These are phyloP conservation scores for Crassisporium funariophilum DNA, from an alignment of 768 basidiomycete genomes.

Conservation along the genomic window DNA sequence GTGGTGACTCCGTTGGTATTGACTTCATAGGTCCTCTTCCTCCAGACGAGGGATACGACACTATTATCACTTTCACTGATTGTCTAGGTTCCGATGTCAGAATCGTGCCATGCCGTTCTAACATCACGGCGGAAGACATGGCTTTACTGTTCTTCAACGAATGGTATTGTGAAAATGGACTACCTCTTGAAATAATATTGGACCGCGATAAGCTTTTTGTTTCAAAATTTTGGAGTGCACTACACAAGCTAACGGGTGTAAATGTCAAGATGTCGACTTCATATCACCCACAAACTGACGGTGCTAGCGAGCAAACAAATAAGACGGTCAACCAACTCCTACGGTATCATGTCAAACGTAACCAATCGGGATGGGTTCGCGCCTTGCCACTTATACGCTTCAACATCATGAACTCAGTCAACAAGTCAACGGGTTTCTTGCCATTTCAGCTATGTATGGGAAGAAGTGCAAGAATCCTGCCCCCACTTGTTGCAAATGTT, in stretches of 20 bases:
- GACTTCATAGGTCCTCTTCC: slow-evolving; percentile 36
- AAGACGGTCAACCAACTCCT: slow-evolving; percentile 34
- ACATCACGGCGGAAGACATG: slow-evolving; percentile 17
- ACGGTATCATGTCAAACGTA: slow-evolving; percentile 26
- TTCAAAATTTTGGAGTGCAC: slow-evolving; percentile 31
- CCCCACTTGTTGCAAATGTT: slow-evolving; percentile 18
- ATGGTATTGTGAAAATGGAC: slow-evolving; percentile 38
- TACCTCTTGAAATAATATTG: slow-evolving; percentile 34
- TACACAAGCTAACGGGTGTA: slow-evolving; percentile 29
- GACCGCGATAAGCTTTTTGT: slow-evolving; percentile 30
- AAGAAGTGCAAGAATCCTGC: slow-evolving; percentile 26
- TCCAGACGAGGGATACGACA: slow-evolving; percentile 25
- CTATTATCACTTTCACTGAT: slow-evolving; percentile 26
- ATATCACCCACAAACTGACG: slow-evolving; percentile 42
- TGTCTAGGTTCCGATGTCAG: slow-evolving; percentile 23
- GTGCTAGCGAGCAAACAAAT: slow-evolving; percentile 35
- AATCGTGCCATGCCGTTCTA: slow-evolving; percentile 7
- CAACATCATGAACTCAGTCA: slow-evolving; percentile 35
- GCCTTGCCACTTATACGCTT: slow-evolving; percentile 31
- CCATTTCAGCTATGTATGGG: slow-evolving; percentile 32
- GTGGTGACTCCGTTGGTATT: slow-evolving; percentile 4
- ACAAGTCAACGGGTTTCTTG: slow-evolving; percentile 32
- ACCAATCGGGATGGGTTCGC: slow-evolving; percentile 34
- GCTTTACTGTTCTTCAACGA: slow-evolving; percentile 28
- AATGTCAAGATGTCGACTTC: slow-evolving; percentile 34